Percentiles rank a stretch among this genome's conserved stretches.
phyloP scores from a whole-genome alignment of 306 rosid species.

The Leucaena leucocephala region DNA sequence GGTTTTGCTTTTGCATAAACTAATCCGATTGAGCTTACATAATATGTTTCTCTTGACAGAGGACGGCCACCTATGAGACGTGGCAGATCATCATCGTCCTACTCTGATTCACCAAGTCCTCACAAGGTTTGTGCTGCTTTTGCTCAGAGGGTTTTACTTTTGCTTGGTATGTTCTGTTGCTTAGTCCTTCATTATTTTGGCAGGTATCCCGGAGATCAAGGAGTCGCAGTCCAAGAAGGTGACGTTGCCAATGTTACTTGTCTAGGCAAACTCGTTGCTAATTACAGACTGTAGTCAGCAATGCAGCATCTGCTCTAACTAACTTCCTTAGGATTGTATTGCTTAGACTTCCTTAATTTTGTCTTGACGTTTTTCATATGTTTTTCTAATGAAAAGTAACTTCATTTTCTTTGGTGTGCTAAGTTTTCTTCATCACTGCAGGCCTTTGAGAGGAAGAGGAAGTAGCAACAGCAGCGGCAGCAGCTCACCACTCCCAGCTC shows the following conservation, averaged over 20 bases:
- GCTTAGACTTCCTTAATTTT: background rate
- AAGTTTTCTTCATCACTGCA: constrained; percentile 28
- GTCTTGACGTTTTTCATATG: background rate
- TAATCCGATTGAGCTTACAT: constrained; percentile 1
- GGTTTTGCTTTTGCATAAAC: constrained; percentile 22
- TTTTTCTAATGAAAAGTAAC: background rate
- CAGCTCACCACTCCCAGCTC: constrained; percentile 76
- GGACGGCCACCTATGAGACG: constrained; percentile 82
- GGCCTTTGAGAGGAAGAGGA: constrained; percentile 89
- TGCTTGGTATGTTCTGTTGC: constrained; percentile 17
- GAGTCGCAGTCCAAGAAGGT: constrained; percentile 92
- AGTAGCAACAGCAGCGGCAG: constrained; percentile 94
- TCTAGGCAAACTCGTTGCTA: constrained; percentile 5
- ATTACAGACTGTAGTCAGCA: background rate
- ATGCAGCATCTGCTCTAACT: constrained; percentile 1
- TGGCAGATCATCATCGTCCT: constrained; percentile 88
- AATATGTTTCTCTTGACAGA: constrained; percentile 46
- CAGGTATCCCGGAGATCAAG: constrained; percentile 72
- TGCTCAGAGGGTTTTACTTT: constrained; percentile 21
- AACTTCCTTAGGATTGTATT: constrained; percentile 7
- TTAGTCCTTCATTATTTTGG: constrained; percentile 20
- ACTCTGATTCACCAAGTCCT: constrained; percentile 89
- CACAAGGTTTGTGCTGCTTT: constrained; percentile 67
- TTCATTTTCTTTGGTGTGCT: constrained; percentile 4
- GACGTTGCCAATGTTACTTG: constrained; percentile 4